These are phyloP conservation scores for Scheffersomyces stipitis DNA, from an alignment of 805 yeast species.

Conservation along the genomic window DNA sequence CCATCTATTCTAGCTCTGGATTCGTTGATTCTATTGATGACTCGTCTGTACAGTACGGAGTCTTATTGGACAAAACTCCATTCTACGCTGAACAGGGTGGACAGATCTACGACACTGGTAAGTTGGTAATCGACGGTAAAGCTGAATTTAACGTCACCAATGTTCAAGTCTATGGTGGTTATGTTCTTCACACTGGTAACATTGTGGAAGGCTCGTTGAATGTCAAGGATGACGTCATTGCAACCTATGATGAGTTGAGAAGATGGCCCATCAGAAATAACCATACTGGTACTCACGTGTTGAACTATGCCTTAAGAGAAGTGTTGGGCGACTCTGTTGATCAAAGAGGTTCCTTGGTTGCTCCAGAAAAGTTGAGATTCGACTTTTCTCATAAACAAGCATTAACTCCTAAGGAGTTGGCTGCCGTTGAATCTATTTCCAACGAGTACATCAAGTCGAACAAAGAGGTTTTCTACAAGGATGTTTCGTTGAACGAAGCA, in stretches of 20 bases:
- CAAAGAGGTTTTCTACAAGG: constrained; percentile 74
- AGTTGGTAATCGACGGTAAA: constrained; percentile 80
- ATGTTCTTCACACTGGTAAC: constrained; percentile 91
- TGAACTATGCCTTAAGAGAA: constrained; percentile 84
- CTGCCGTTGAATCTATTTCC: constrained; percentile 71
- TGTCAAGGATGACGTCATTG: constrained; percentile 71
- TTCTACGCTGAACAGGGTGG: constrained; percentile 99
- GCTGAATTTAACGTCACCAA: constrained; percentile 88
- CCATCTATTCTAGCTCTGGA: constrained; percentile 63
- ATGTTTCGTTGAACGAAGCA: constrained; percentile 74
- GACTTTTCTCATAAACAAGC: constrained; percentile 95
- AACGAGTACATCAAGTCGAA: constrained; percentile 71
- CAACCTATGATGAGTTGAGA: constrained; percentile 87
- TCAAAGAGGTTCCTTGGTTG: constrained; percentile 95
- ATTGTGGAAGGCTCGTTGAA: constrained; percentile 72
- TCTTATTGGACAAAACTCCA: constrained; percentile 84
- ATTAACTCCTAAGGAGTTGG: constrained; percentile 67
- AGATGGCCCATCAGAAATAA: constrained; percentile 96
- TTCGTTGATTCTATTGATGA: constrained; percentile 52
- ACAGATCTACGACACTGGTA: constrained; percentile 95
- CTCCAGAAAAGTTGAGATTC: constrained; percentile 92
- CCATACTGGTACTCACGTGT: constrained; percentile 97
- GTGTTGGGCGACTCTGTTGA: constrained; percentile 86
- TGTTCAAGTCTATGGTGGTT: constrained; percentile 92
- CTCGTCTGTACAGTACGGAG: constrained; percentile 60